phyloP scores from a whole-genome alignment of 495 filamentous ascomycete genomes.

The Talaromyces nanjingensis region DNA sequence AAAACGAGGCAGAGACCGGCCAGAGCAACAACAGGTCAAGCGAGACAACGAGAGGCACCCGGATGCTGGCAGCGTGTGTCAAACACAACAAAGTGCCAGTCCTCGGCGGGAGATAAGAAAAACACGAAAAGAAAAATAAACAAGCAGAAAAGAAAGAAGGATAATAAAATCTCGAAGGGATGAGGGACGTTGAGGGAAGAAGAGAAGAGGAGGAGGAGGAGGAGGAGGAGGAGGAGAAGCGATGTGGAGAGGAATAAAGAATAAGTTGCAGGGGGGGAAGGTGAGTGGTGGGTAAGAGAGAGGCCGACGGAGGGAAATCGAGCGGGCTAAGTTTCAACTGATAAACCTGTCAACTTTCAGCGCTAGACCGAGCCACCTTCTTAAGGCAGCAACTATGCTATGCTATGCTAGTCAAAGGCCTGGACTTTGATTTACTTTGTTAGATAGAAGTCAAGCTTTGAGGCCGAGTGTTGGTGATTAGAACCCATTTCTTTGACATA shows the following conservation, averaged over 20 bases:
- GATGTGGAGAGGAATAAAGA: slow-evolving; percentile 3
- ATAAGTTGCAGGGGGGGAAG: not conserved
- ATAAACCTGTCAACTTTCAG: not conserved
- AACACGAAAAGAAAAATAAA: slow-evolving; percentile 13
- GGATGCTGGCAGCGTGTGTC: slow-evolving; percentile 36
- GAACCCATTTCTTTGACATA: not conserved
- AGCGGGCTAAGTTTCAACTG: not conserved
- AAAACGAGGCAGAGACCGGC: not conserved
- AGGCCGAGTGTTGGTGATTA: no score
- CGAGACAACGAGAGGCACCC: slow-evolving; percentile 33
- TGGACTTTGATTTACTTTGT: not conserved
- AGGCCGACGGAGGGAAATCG: not conserved
- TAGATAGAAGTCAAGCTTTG: no score
- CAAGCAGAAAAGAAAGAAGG: slow-evolving; percentile 14
- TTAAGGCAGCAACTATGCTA: slow-evolving; percentile 2
- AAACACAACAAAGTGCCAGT: slow-evolving; percentile 38
- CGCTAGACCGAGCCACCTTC: not conserved
- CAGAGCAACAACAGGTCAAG: slow-evolving; percentile 11
- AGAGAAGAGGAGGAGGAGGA: slow-evolving; percentile 5
- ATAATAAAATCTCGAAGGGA: slow-evolving; percentile 10
- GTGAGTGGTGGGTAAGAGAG: not conserved
- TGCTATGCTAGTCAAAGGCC: slow-evolving; percentile 15
- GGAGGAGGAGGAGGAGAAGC: not conserved
- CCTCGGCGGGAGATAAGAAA: slow-evolving; percentile 17
- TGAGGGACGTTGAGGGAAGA: slow-evolving; percentile 1